phyloP scores from a whole-genome alignment of 2,329 filamentous ascomycete genomes.

The Sclerotinia subarctica region DNA sequence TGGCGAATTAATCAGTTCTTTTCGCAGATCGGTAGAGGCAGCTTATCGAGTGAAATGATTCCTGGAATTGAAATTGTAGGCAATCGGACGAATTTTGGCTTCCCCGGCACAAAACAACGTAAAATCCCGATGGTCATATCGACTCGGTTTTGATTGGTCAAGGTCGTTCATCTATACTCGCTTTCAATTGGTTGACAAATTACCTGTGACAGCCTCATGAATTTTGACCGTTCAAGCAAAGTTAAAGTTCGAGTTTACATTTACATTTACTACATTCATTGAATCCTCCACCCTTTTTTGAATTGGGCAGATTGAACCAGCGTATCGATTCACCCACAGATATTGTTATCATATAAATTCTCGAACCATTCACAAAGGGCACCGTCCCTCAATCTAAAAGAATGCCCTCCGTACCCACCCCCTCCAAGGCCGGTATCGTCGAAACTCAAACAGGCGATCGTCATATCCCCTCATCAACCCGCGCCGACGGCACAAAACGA shows the following conservation, averaged over 20 bases:
- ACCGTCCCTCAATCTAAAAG: constrained; percentile 2
- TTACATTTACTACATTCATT: too few relatives aligned
- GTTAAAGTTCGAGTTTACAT: neutral
- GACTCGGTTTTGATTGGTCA: constrained; percentile 9
- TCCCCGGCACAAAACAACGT: constrained; percentile 14
- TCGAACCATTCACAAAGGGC: neutral
- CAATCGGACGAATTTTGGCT: constrained; percentile 19
- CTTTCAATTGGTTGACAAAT: constrained; percentile 3
- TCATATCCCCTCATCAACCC: constrained; percentile 81
- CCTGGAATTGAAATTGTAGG: constrained; percentile 13
- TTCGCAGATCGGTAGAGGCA: constrained; percentile 16
- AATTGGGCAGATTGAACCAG: neutral
- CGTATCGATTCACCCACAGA: neutral
- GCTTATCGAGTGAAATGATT: constrained; percentile 15
- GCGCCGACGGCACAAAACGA: constrained; percentile 85
- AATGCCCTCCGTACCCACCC: constrained; percentile 42
- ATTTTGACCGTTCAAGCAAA: neutral
- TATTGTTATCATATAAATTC: neutral
- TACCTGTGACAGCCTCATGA: constrained; percentile 3
- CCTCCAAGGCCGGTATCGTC: constrained; percentile 68
- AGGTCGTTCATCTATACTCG: neutral
- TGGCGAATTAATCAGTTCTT: constrained; percentile 9
- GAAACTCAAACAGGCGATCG: constrained; percentile 74
- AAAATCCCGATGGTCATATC: constrained; percentile 21
- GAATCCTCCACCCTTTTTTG: neutral